Conservation (phyloP, 495 filamentous ascomycete genomes). For the Tuber borchii region DNA sequence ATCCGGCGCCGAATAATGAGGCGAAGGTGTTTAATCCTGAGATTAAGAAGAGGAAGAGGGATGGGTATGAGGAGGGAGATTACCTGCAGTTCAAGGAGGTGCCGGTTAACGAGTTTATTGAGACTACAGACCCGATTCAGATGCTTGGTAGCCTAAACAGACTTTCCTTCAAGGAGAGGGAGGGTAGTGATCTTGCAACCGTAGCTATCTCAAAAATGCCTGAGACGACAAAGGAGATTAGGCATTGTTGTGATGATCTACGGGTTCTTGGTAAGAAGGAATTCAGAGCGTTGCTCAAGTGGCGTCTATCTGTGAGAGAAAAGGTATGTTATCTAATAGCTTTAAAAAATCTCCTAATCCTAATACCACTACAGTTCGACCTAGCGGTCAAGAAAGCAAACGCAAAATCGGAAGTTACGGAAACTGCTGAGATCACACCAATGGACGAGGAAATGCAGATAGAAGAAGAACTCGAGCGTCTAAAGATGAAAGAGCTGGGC, state of each 20-base stretch:
- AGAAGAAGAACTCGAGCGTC: constrained; percentile 73
- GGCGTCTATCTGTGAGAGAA: constrained; percentile 84
- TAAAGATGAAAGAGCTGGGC: constrained; percentile 67
- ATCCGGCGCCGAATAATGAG: constrained; percentile 87
- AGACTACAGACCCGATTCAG: constrained; percentile 90
- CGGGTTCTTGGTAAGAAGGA: constrained; percentile 90
- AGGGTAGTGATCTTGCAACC: constrained; percentile 76
- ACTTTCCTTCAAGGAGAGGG: constrained; percentile 68
- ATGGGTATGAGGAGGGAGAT: constrained; percentile 95
- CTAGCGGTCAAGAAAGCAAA: constrained; percentile 66
- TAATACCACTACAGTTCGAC: constrained; percentile 59
- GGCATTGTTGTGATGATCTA: constrained; percentile 76
- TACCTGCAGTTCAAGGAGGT: constrained; percentile 87
- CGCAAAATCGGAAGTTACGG: constrained; percentile 45
- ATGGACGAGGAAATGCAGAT: constrained; percentile 94
- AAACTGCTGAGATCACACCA: constrained; percentile 62
- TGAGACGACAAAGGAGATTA: constrained; percentile 87
- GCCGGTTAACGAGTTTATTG: constrained; percentile 84
- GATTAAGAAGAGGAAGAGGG: constrained; percentile 90
- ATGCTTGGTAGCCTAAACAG: constrained; percentile 83
- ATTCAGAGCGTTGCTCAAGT: constrained; percentile 85
- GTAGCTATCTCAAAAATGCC: constrained; percentile 78
- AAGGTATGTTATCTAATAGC: constrained; percentile 15
- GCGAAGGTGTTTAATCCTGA: constrained; percentile 97
- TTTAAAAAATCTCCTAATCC: not conserved